phyloP scores from a whole-genome alignment of 306 rosid species.

The Sechiopsis laciniata region DNA sequence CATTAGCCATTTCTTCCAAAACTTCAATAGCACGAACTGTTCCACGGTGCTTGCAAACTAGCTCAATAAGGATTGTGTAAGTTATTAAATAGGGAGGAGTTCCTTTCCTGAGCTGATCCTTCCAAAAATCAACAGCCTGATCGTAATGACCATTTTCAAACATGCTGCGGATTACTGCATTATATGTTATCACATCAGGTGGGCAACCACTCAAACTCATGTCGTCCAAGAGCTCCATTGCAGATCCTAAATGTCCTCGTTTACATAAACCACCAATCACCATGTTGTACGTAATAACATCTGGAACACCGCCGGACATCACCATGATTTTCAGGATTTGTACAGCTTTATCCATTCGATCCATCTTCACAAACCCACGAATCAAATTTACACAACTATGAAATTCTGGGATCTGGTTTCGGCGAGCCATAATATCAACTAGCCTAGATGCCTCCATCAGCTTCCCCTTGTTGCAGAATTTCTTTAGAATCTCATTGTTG shows the following conservation, averaged over 20 bases:
- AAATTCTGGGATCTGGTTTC: conserved; percentile 68
- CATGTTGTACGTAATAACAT: conserved; percentile 70
- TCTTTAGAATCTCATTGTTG: conserved; percentile 56
- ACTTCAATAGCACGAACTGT: conserved; percentile 56
- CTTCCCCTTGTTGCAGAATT: conserved; percentile 51
- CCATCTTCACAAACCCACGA: conserved; percentile 52
- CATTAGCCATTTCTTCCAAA: conserved; percentile 67
- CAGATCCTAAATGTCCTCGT: conserved; percentile 47
- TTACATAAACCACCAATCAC: conserved; percentile 59
- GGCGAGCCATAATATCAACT: conserved; percentile 68
- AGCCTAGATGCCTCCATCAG: conserved; percentile 52
- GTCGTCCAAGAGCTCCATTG: conserved; percentile 53
- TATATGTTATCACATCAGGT: conserved; percentile 73
- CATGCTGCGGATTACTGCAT: conserved; percentile 59
- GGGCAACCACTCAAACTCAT: conserved; percentile 87
- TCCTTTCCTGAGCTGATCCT: conserved; percentile 69
- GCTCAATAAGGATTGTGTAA: conserved; percentile 61
- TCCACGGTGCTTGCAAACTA: conserved; percentile 68
- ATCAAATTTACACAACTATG: conserved; percentile 61
- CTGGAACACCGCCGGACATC: conserved; percentile 84
- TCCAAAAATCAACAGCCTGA: conserved; percentile 70
- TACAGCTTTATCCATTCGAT: conserved; percentile 46
- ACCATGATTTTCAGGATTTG: conserved; percentile 49
- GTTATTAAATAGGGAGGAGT: conserved; percentile 82
- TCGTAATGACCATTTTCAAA: conserved; percentile 43